phyloP scores from a whole-genome alignment of 1,284 basidiomycete genomes.

The Cryptococcus depauperatus region DNA sequence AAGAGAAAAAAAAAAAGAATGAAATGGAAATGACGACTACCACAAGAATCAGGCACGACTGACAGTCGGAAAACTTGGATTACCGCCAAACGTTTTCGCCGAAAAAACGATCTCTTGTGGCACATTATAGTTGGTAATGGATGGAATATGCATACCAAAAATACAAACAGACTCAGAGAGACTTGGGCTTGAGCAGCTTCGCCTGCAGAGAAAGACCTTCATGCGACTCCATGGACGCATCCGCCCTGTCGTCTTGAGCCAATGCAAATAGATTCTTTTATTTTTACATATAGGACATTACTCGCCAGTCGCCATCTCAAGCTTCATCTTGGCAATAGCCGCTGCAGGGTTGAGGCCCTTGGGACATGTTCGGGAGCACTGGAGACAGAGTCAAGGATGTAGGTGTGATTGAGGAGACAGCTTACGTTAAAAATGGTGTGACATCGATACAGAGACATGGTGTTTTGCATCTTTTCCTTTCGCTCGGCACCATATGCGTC shows the following conservation, averaged over 20 bases:
- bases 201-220: background rate
- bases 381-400: background rate
- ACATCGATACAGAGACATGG: constrained; percentile 82
- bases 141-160: constrained; percentile 1
- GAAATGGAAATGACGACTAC: background rate
- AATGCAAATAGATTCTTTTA: background rate
- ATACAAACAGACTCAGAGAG: constrained; percentile 2
- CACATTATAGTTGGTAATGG: background rate
- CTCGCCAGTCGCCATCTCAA: constrained; percentile 67
- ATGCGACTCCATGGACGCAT: background rate
- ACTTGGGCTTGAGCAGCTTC: background rate
- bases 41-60: background rate
- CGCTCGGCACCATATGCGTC: constrained; percentile 74
- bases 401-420: too few species aligned
- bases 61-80: background rate
- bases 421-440: constrained; percentile 92
- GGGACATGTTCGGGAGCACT: constrained; percentile 82
- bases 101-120: constrained; percentile 1
- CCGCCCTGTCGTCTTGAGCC: background rate
- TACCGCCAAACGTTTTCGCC: constrained; percentile 5
- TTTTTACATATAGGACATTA: constrained; percentile 3
- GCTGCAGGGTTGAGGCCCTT: constrained; percentile 83
- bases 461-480: constrained; percentile 88
- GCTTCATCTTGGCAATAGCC: constrained; percentile 82
- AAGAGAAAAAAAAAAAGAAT: constrained; percentile 1